A percentile compares a stretch with the other conserved stretches of the same genome.
These are phyloP conservation scores for Tolypocladium ophioglossoides DNA, from an alignment of 2,329 filamentous ascomycete species.

Conservation along the genomic window DNA sequence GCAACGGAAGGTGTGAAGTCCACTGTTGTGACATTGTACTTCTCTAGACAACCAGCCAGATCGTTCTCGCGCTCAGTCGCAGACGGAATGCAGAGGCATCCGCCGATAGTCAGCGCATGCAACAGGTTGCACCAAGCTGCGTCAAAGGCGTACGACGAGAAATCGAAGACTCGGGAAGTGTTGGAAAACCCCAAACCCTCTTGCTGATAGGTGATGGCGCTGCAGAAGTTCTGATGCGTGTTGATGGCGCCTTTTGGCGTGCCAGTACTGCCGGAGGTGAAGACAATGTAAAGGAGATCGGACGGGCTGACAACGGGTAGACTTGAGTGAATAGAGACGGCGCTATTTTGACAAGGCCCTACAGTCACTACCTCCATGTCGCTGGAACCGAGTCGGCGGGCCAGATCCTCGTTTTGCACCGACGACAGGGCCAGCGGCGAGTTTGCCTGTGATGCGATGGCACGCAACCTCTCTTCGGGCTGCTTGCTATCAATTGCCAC, in stretches of 20 bases:
- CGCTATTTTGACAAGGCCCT: neutral
- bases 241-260: conserved; percentile 14
- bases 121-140: conserved; percentile 10
- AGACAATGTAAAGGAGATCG: conserved; percentile 9
- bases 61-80: conserved; percentile 3
- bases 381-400: neutral
- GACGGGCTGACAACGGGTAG: conserved; percentile 2
- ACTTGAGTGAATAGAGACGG: neutral
- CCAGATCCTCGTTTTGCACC: neutral
- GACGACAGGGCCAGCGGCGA: conserved; percentile 2
- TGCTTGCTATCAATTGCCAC: conserved; percentile 14
- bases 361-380: neutral
- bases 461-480: conserved; percentile 3
- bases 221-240: conserved; percentile 8
- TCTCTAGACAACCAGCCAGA: conserved; percentile 4
- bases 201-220: conserved; percentile 7
- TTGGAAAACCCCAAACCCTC: conserved; percentile 7
- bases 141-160: conserved; percentile 12
- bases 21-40: conserved; percentile 3
- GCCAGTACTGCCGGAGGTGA: conserved; percentile 10
- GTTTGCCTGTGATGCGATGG: conserved; percentile 1
- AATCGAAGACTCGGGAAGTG: conserved; percentile 11
- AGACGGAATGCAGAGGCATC: conserved; percentile 10
- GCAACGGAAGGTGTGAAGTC: conserved; percentile 10
- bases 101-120: conserved; percentile 8